phyloP scores from a whole-genome alignment of 1,139 yeast genomes.

The Debaryomycetaceae sp. region DNA sequence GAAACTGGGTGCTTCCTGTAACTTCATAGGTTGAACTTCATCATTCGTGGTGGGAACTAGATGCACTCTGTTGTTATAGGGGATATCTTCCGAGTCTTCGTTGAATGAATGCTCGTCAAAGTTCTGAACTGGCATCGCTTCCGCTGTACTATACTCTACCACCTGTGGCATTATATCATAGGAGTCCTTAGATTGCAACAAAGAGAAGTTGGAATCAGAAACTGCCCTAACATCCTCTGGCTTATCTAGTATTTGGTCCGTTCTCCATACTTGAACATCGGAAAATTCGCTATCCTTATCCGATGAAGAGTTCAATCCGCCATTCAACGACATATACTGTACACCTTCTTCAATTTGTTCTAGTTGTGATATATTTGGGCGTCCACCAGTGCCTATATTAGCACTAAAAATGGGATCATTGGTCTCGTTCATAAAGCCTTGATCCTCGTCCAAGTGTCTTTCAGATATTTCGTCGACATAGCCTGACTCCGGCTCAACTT shows the following conservation, averaged over 20 bases:
- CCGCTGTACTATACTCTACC: conserved; percentile 15
- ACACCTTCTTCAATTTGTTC: neutral
- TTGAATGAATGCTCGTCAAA: conserved; percentile 4
- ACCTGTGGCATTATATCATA: conserved; percentile 14
- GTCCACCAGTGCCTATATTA: neutral
- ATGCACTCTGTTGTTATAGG: neutral
- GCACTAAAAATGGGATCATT: neutral
- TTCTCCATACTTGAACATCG: neutral
- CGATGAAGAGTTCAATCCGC: neutral
- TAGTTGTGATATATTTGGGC: neutral
- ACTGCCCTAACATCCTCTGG: neutral
- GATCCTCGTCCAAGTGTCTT: neutral
- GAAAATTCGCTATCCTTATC: neutral
- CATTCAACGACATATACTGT: neutral
- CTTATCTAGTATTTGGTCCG: neutral
- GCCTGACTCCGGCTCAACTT: conserved; percentile 1
- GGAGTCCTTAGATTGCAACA: conserved; percentile 4
- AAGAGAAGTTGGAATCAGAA: neutral
- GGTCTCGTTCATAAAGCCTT: neutral
- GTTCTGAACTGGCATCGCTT: conserved; percentile 10
- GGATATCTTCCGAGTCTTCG: neutral
- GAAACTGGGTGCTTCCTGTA: conserved; percentile 22
- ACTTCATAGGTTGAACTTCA: conserved; percentile 10
- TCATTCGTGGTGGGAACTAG: neutral
- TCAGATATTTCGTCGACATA: neutral